Conservation (phyloP, 768 basidiomycete species). For the Boletus huronensis region DNA sequence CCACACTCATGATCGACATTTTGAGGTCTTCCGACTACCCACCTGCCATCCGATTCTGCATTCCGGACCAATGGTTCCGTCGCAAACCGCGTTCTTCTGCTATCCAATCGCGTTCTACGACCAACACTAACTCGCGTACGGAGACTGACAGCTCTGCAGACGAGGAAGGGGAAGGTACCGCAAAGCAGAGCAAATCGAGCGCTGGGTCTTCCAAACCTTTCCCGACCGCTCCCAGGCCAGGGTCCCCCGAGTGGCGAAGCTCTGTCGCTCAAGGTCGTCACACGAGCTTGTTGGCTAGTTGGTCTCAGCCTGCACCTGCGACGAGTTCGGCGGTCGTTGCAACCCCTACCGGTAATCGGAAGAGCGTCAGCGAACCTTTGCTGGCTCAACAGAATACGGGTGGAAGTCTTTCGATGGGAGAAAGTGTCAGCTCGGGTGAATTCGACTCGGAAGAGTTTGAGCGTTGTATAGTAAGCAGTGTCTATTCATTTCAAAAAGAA, state of each 20-base stretch:
- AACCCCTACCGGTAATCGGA: slow-evolving; percentile 40
- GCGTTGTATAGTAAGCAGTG: slow-evolving; percentile 58
- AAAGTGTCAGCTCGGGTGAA: slow-evolving; percentile 32
- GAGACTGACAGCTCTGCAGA: slow-evolving; percentile 26
- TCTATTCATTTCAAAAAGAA: neutral
- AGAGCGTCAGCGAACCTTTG: slow-evolving; percentile 71
- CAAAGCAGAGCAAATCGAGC: slow-evolving; percentile 43
- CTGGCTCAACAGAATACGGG: slow-evolving; percentile 48
- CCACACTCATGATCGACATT: slow-evolving; percentile 14
- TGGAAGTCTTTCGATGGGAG: slow-evolving; percentile 25
- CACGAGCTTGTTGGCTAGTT: slow-evolving; percentile 64
- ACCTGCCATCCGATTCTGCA: slow-evolving; percentile 53
- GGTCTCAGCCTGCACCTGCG: slow-evolving; percentile 50
- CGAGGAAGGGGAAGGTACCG: slow-evolving; percentile 57
- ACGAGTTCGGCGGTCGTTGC: slow-evolving; percentile 30
- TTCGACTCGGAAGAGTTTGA: slow-evolving; percentile 53
- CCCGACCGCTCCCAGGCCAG: slow-evolving; percentile 17
- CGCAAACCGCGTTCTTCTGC: slow-evolving; percentile 56
- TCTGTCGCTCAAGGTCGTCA: slow-evolving; percentile 57
- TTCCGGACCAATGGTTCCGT: slow-evolving; percentile 80
- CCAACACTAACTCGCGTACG: too few relatives aligned
- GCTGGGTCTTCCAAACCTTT: slow-evolving; percentile 23
- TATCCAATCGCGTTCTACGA: slow-evolving; percentile 28
- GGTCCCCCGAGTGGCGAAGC: slow-evolving; percentile 47
- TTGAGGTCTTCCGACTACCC: slow-evolving; percentile 11